A percentile compares a stretch with the other conserved stretches of the same genome.
phyloP scores from a whole-genome alignment of 345 rosid species.

The Linum trigynum region DNA sequence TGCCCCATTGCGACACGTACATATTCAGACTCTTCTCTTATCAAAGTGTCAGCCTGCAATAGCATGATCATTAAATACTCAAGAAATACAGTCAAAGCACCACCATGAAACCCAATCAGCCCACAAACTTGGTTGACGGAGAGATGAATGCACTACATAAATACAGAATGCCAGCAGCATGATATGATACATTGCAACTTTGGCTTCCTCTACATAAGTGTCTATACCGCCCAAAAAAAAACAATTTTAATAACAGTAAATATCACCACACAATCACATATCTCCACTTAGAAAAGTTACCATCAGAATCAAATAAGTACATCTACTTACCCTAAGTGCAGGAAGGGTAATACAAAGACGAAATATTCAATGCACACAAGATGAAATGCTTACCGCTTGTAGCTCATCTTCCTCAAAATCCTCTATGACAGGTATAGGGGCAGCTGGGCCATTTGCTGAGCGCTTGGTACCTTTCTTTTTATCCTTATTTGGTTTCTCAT shows the following conservation, averaged over 20 bases:
- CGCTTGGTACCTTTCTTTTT: constrained; percentile 73
- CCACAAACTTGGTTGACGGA: background rate
- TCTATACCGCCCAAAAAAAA: background rate
- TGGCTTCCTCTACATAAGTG: background rate
- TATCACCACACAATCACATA: background rate
- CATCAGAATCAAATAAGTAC: background rate
- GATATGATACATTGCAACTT: background rate
- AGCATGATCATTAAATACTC: constrained; percentile 2
- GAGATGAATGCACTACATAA: background rate
- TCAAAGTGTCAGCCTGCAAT: constrained; percentile 57
- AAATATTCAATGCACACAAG: background rate
- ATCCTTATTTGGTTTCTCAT: constrained; percentile 52
- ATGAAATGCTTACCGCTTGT: constrained; percentile 43
- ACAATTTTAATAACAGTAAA: background rate
- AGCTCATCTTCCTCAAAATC: constrained; percentile 78
- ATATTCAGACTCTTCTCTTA: constrained; percentile 59
- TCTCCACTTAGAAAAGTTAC: background rate
- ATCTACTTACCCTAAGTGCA: too few relatives aligned
- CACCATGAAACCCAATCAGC: background rate
- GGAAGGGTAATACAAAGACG: background rate
- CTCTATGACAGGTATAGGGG: constrained; percentile 51
- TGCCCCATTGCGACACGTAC: constrained; percentile 88
- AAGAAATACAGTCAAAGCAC: background rate
- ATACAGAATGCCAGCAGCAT: background rate
- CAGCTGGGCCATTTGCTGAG: constrained; percentile 41